Conservation (phyloP, 2,329 filamentous ascomycete genomes). For the Stagonosporopsis rhizophila region DNA sequence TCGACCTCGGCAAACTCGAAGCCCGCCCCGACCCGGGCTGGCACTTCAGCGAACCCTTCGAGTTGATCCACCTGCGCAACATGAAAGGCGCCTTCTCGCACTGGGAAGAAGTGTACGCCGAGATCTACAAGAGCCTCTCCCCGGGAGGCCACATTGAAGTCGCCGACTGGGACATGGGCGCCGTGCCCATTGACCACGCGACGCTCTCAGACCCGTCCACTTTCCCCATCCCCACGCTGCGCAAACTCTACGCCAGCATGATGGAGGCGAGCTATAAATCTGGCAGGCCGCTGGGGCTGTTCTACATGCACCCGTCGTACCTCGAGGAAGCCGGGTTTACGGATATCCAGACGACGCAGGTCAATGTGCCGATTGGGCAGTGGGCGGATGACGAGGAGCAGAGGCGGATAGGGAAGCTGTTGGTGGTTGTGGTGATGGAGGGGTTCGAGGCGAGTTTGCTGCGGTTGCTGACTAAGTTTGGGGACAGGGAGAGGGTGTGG, state of each 20-base stretch:
- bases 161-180: constrained; percentile 49
- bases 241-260: constrained; percentile 37
- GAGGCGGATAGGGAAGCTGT: constrained; percentile 43
- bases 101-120: constrained; percentile 56
- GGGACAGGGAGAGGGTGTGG: constrained; percentile 39
- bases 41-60: constrained; percentile 58
- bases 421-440: constrained; percentile 45
- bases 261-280: constrained; percentile 50
- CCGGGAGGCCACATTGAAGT: constrained; percentile 58
- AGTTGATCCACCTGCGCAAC: constrained; percentile 58
- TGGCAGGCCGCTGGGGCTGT: constrained; percentile 51
- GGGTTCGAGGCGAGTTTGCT: constrained; percentile 39
- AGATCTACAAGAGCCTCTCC: constrained; percentile 54
- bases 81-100: constrained; percentile 57
- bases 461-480: constrained; percentile 39
- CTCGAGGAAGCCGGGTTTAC: constrained; percentile 55
- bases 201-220: constrained; percentile 3
- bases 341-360: constrained; percentile 50
- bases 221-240: constrained; percentile 36
- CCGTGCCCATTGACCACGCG: constrained; percentile 21
- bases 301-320: constrained; percentile 51
- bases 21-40: constrained; percentile 46
- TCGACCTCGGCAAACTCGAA: constrained; percentile 32
- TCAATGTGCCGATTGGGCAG: constrained; percentile 46
- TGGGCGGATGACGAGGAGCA: constrained; percentile 44